These are phyloP conservation scores for Volutella citrinella DNA, from an alignment of 2,329 filamentous ascomycete genomes.

Conservation along the genomic window DNA sequence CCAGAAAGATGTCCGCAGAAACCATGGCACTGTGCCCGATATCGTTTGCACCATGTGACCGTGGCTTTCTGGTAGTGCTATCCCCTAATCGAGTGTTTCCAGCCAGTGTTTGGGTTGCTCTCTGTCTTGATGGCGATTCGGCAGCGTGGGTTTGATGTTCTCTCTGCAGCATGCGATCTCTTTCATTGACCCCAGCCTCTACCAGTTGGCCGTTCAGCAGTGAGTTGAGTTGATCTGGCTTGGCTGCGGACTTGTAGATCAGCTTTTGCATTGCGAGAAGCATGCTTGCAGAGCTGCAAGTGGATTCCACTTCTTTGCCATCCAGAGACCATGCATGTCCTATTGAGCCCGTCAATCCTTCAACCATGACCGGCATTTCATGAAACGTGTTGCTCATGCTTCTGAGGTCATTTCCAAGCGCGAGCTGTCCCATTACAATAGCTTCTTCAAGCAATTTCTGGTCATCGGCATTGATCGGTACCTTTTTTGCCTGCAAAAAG, in stretches of 20 bases:
- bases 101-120: conserved; percentile 28
- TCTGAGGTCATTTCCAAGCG: conserved; percentile 61
- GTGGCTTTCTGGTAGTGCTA: conserved; percentile 31
- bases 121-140: conserved; percentile 8
- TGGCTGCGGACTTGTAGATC: conserved; percentile 43
- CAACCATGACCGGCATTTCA: conserved; percentile 73
- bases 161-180: conserved; percentile 27
- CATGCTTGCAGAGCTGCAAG: conserved; percentile 50
- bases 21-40: conserved; percentile 17
- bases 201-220: conserved; percentile 47
- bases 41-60: conserved; percentile 27
- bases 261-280: conserved; percentile 51
- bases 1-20: conserved; percentile 24
- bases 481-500: conserved; percentile 63
- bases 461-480: conserved; percentile 61
- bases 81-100: conserved; percentile 44
- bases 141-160: conserved; percentile 4
- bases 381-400: conserved; percentile 65
- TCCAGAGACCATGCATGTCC: conserved; percentile 68
- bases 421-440: conserved; percentile 60
- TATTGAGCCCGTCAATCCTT: conserved; percentile 61
- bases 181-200: conserved; percentile 36
- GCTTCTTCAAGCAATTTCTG: conserved; percentile 58
- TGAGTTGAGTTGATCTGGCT: conserved; percentile 42
- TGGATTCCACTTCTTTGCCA: conserved; percentile 43